Evolutionary conservation across 1,284 basidiomycete species (phyloP), one percentile per base, ranked within the genome.

Genomic region (Naganishia liquefaciens): DNA sequence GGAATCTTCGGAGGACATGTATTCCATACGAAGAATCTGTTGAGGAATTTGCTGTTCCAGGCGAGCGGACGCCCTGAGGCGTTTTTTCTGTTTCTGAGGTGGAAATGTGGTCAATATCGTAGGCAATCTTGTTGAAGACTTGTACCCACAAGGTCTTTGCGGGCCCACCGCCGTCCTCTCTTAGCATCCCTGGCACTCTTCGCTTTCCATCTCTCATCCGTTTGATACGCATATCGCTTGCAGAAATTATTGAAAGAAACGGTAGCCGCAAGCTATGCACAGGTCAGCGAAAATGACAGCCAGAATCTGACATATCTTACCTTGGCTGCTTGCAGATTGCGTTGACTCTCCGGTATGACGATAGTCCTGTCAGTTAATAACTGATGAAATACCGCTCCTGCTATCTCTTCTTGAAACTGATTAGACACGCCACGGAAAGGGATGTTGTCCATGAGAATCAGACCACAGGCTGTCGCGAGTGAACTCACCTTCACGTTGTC

Each of bases 1-100:
- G 2, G 78, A 79, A 64, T 77, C 76, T 63, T 79, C 78, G 25
- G 74, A 76, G 5, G 76, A 78, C 76, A 78, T 77, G 68, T 78
- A 79, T 62, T 79, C 77, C 47, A 79, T 70, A 44, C 73, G 75
- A 7, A 66, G 53, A 44, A 66, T 33, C 10, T 62, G 60, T n/a
- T 47, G 53, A 23, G 51, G 43, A 13, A 66, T 33, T 30, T 25
- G 21, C 42, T 66, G 51, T 21, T 49, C 49, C 42, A 62, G 46
- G 21, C 58, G 51, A 2, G 53, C 25, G 7, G 74, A 68, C 6
- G 76, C 72, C 62, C 74, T 74, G 7, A 72, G 61, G 3, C 78
- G 70, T 15, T 74, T 73, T 64, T 77, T 76, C 61, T 78, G 77
- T 73, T 79, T 79, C 78, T 79, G 57, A 58, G 27, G 30, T 19